phyloP scores from a whole-genome alignment of 768 basidiomycete species.

The Phylloporus arenicola region DNA sequence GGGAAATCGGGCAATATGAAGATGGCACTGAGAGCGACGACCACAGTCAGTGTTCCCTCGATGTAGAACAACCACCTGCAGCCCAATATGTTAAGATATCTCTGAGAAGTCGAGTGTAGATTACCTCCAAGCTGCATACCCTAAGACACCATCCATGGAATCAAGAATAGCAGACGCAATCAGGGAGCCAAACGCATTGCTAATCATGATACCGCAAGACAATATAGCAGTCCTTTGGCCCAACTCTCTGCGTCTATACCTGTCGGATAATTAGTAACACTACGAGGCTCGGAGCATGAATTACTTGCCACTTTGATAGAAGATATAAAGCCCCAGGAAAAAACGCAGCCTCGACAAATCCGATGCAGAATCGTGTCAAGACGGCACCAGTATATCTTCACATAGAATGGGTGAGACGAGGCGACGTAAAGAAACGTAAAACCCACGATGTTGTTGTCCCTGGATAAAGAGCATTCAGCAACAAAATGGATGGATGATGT shows the following conservation, averaged over 20 bases:
- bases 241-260: slow-evolving; percentile 72
- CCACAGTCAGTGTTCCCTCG: slow-evolving; percentile 53
- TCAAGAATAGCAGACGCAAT: slow-evolving; percentile 73
- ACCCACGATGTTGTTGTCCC: slow-evolving; percentile 39
- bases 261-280: slow-evolving; percentile 41
- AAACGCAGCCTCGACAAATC: slow-evolving; percentile 69
- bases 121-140: slow-evolving; percentile 70
- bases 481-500: neutral
- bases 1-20: slow-evolving; percentile 76
- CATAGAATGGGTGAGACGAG: neutral
- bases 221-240: slow-evolving; percentile 64
- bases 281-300: neutral
- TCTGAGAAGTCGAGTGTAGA: slow-evolving; percentile 6
- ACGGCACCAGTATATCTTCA: slow-evolving; percentile 59
- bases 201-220: slow-evolving; percentile 67
- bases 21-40: slow-evolving; percentile 47
- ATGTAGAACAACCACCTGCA: slow-evolving; percentile 69
- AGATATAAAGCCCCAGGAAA: slow-evolving; percentile 57
- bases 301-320: slow-evolving; percentile 31
- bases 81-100: neutral
- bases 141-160: slow-evolving; percentile 63
- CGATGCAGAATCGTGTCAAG: slow-evolving; percentile 69
- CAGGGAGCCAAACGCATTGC: slow-evolving; percentile 77
- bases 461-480: slow-evolving; percentile 9
- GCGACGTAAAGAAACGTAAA: neutral